These are phyloP conservation scores for Podaxis sp. DNA, from an alignment of 768 basidiomycete genomes.

Conservation along the genomic window DNA sequence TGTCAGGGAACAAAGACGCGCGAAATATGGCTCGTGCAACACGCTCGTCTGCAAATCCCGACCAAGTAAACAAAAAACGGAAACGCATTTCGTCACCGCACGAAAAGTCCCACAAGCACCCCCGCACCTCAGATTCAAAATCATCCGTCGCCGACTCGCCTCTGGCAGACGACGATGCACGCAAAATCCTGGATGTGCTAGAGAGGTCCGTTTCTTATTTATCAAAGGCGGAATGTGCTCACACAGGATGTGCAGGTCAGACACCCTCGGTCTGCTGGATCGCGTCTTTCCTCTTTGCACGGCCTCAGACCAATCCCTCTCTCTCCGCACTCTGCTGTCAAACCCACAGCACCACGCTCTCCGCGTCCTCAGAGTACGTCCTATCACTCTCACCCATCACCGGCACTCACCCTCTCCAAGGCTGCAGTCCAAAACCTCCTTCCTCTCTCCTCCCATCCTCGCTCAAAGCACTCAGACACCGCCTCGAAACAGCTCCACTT, in stretches of 20 bases:
- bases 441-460: conserved; percentile 66
- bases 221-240: conserved; percentile 4
- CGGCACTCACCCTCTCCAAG: conserved; percentile 27
- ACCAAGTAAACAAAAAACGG: conserved; percentile 44
- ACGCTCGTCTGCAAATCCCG: conserved; percentile 43
- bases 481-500: conserved; percentile 72
- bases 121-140: conserved; percentile 33
- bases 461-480: conserved; percentile 59
- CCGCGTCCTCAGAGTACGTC: conserved; percentile 53
- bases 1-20: conserved; percentile 12
- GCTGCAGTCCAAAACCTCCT: conserved; percentile 65
- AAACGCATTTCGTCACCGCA: conserved; percentile 49
- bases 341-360: conserved; percentile 54
- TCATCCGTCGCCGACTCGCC: conserved; percentile 13
- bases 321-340: conserved; percentile 55
- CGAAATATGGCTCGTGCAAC: conserved; percentile 73
- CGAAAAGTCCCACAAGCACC: conserved; percentile 46
- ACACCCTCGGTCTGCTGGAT: conserved; percentile 76
- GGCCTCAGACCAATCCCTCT: conserved; percentile 38
- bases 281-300: conserved; percentile 65
- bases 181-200: conserved; percentile 58
- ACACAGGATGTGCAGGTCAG: conserved; percentile 43
- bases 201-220: conserved; percentile 40
- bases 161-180: conserved; percentile 35
- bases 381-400: conserved; percentile 18